Conservation (phyloP, 306 rosid species). For the Sechiopsis laciniata region DNA sequence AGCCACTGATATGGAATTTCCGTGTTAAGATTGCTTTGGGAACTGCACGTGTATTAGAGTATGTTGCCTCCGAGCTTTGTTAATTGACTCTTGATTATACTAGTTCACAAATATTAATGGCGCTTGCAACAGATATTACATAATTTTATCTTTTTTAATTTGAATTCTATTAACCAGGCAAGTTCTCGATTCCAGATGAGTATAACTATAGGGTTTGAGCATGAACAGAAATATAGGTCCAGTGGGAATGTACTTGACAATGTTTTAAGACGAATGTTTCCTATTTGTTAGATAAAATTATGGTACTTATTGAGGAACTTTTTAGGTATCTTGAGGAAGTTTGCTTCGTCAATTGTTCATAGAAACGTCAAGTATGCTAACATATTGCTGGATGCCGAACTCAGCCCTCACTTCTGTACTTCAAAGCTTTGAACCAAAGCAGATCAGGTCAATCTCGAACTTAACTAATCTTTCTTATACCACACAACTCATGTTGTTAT, state of each 20-base stretch:
- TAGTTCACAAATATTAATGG: background rate
- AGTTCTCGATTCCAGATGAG: background rate
- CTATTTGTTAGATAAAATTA: background rate
- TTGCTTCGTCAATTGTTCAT: conserved; percentile 83
- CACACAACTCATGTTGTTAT: background rate
- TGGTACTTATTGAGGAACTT: conserved; percentile 13
- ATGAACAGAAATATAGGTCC: background rate
- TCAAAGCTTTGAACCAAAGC: conserved; percentile 58
- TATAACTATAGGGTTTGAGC: background rate
- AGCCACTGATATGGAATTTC: conserved; percentile 61
- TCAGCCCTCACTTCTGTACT: conserved; percentile 76
- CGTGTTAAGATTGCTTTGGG: conserved; percentile 96
- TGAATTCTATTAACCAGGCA: background rate
- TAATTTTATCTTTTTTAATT: background rate
- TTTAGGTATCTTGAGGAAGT: conserved; percentile 90
- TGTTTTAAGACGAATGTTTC: background rate
- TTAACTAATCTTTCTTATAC: background rate
- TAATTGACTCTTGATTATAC: background rate
- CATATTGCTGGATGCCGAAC: conserved; percentile 73
- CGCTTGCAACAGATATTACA: background rate
- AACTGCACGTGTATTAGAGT: conserved; percentile 92
- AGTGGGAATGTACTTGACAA: background rate
- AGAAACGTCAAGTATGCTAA: conserved; percentile 76
- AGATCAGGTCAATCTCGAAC: conserved; percentile 44
- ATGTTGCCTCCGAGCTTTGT: conserved; percentile 31